Evolutionary conservation across 805 yeast genomes (phyloP).

Genomic region (Metschnikowia bowlesiae): DNA sequence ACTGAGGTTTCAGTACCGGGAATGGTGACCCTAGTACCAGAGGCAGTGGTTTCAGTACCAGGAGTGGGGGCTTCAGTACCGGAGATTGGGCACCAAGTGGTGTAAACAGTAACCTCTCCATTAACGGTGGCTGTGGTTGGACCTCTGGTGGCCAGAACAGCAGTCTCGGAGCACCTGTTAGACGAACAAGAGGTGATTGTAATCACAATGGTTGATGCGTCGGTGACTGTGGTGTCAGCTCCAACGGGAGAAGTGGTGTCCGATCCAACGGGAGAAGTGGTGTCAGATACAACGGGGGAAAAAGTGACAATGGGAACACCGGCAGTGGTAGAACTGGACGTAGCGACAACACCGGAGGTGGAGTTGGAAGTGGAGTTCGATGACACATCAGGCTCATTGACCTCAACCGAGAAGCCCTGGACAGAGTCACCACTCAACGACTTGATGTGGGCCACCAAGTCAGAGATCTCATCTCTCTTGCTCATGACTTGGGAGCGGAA

Average conservation of each 20-base stretch:
- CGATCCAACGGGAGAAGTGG: constrained; percentile 6
- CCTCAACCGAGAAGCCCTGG: constrained; percentile 7
- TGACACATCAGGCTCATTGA: constrained; percentile 8
- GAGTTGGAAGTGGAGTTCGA: constrained; percentile 9
- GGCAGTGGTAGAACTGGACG: background rate
- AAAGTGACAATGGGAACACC: constrained; percentile 8
- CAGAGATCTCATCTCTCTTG: constrained; percentile 29
- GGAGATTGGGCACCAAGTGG: constrained; percentile 37
- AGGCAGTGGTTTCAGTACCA: background rate
- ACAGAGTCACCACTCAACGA: constrained; percentile 23
- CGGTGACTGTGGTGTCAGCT: constrained; percentile 9
- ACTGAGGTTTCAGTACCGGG: too few species aligned
- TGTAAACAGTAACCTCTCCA: constrained; percentile 19
- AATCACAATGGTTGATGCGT: constrained; percentile 17
- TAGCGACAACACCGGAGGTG: background rate
- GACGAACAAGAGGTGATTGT: constrained; percentile 34
- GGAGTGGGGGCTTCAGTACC: constrained; percentile 14
- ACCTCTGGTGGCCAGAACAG: constrained; percentile 32
- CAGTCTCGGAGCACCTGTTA: constrained; percentile 24
- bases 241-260: constrained; percentile 12
- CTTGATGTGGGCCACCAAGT: constrained; percentile 22
- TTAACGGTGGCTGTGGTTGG: constrained; percentile 21
- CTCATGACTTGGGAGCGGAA: constrained; percentile 22
- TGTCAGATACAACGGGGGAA: constrained; percentile 6
- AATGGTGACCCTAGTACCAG: too few species aligned